Percentiles rank a stretch among this genome's conserved stretches.
Conservation (phyloP, 2,329 filamentous ascomycete genomes). For the Fusarium equiseti region DNA sequence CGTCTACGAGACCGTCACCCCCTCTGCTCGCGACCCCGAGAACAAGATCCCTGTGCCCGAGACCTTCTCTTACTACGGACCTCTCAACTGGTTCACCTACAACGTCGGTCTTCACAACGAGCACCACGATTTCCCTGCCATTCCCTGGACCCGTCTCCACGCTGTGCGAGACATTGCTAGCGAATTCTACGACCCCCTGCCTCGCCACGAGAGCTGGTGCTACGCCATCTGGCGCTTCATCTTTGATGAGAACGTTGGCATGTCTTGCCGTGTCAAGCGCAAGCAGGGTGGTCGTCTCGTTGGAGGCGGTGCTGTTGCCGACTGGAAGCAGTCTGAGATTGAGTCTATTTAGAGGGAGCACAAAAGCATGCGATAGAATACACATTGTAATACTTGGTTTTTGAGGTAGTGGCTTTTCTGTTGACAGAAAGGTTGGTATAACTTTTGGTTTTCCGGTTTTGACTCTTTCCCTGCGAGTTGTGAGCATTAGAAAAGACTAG, state of each 20-base stretch:
- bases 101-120: conserved; percentile 99
- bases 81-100: conserved; percentile 92
- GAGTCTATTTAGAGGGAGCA: conserved; percentile 63
- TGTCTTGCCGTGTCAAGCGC: conserved; percentile 94
- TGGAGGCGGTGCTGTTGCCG: conserved; percentile 58
- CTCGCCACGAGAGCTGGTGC: conserved; percentile 89
- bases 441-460: not conserved
- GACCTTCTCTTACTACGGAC: conserved; percentile 97
- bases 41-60: conserved; percentile 81
- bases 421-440: not conserved
- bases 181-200: conserved; percentile 93
- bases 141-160: conserved; percentile 91
- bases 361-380: conserved; percentile 1
- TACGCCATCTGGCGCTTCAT: conserved; percentile 97
- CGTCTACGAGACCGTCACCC: conserved; percentile 75
- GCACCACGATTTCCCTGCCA: conserved; percentile 97
- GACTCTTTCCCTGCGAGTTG: not conserved
- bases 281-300: conserved; percentile 78
- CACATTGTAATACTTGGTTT: conserved; percentile 13
- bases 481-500: not conserved
- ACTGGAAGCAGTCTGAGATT: conserved; percentile 77
- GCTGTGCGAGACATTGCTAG: conserved; percentile 81
- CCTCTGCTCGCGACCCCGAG: conserved; percentile 66
- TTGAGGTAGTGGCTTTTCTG: not conserved
- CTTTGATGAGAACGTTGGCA: conserved; percentile 86